Percentiles rank a stretch among this genome's conserved stretches.
Conservation (phyloP, 495 filamentous ascomycete species). For the Penicillium atrosanguineum region DNA sequence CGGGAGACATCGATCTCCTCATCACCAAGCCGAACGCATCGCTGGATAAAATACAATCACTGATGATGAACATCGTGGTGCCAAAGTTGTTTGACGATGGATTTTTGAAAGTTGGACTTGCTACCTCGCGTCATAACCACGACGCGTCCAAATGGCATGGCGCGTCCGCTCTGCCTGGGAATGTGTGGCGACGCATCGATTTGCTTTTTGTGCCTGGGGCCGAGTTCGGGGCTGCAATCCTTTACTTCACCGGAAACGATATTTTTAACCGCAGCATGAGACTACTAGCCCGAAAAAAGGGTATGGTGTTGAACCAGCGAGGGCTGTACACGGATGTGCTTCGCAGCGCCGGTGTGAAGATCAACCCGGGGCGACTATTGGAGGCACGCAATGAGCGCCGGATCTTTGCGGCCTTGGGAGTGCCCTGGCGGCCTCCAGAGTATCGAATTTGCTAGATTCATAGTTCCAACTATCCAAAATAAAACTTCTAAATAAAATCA, state of each 20-base stretch:
- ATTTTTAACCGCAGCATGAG: slow-evolving; percentile 93
- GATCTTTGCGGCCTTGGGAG: slow-evolving; percentile 84
- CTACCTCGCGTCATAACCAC: slow-evolving; percentile 34
- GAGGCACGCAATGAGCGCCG: slow-evolving; percentile 76
- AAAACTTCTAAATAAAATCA: background rate
- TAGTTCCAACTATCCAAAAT: too few relatives aligned
- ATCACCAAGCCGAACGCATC: slow-evolving; percentile 68
- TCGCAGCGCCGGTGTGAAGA: slow-evolving; percentile 56
- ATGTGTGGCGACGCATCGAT: slow-evolving; percentile 79
- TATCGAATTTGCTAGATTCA: slow-evolving; percentile 63
- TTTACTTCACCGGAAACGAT: slow-evolving; percentile 97
- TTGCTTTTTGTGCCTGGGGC: slow-evolving; percentile 79
- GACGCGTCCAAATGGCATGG: slow-evolving; percentile 83
- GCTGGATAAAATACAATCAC: slow-evolving; percentile 55
- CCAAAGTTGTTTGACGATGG: slow-evolving; percentile 54
- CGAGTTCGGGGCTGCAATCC: slow-evolving; percentile 81
- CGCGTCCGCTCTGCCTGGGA: slow-evolving; percentile 64
- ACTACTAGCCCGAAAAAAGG: slow-evolving; percentile 77
- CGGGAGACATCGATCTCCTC: slow-evolving; percentile 83
- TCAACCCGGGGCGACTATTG: slow-evolving; percentile 71
- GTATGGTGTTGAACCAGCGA: slow-evolving; percentile 81
- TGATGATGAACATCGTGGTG: slow-evolving; percentile 65
- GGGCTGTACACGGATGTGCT: slow-evolving; percentile 77
- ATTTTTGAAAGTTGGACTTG: slow-evolving; percentile 60
- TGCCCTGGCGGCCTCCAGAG: slow-evolving; percentile 82